Evolutionary conservation across 352 stramenopile genomes (phyloP), one percentile per base, ranked within the genome.

Genomic region (Phytophthora hibernalis): DNA sequence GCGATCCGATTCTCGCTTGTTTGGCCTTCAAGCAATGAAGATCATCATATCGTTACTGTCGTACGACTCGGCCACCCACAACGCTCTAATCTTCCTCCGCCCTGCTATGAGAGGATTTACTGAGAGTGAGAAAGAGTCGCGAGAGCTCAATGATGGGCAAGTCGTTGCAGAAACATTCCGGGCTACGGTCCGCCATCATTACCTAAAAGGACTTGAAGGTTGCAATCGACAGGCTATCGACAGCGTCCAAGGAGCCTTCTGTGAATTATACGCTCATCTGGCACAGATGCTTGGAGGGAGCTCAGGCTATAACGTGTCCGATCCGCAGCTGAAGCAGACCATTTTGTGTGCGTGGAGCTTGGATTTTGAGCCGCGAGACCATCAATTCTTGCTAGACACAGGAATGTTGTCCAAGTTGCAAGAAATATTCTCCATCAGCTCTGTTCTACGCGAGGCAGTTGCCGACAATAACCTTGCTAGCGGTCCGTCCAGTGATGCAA

Each of bases 181-280:
- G 9, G 87, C 89, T 43, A 96, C 89, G 0, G 85, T 95, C 35
- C 76, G 89, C 1, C 89, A 96, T 38, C 89, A 96, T 48, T 95
- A 96, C 47, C 62, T 95, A 24, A 96, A 96, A 60, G 87, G 87
- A 15, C 76, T 96, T 13, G 89, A 96, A 72, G 89, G 87, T 0
- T 96, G 85, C 53, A 91, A 80, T 66, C 76, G 83, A 15, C 76
- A 79, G 5, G 88, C 75, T 20, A 72, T 83, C 6, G 65, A 93
- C 28, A 68, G 59, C 7, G 77, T 95, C 11, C 87, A 92, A 59
- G 51, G 49, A 11, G 79, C 87, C 3, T 96, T 96, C 49, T 90
- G 80, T 54, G 80, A 85, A n/a, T 62, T 96, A 1, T 96, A 96
- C 45, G 61, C 70, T 1, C 75, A 86, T 16, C 67, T 96, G n/a